phyloP scores from a whole-genome alignment of 2,329 filamentous ascomycete species.

The Talaromyces rugulosus region DNA sequence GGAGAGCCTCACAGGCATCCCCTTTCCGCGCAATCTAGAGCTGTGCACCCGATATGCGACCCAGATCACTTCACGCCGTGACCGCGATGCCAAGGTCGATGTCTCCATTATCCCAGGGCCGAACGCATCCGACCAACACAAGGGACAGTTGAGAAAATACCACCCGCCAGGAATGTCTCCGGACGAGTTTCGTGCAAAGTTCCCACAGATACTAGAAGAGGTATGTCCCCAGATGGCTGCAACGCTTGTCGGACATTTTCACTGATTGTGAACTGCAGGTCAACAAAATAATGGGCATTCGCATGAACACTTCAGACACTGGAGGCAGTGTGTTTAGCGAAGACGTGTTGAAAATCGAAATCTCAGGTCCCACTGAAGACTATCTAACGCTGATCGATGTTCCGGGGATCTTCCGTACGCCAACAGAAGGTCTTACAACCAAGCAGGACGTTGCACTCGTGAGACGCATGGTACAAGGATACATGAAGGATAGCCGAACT shows the following conservation, averaged over 20 bases:
- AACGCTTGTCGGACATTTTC: too few relatives aligned
- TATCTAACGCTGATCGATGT: conserved; percentile 10
- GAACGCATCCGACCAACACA: background rate
- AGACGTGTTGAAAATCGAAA: conserved; percentile 5
- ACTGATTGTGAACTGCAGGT: too few relatives aligned
- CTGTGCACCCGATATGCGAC: conserved; percentile 30
- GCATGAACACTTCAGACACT: background rate
- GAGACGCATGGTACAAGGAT: conserved; percentile 90
- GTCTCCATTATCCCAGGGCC: background rate
- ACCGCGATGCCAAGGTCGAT: background rate
- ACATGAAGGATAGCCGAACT: conserved; percentile 98
- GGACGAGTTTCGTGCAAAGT: background rate
- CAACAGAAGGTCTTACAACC: conserved; percentile 25
- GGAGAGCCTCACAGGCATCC: conserved; percentile 25
- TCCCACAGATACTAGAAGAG: background rate
- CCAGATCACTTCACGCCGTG: background rate
- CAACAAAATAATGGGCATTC: too few relatives aligned
- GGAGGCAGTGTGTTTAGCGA: background rate
- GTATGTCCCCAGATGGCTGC: background rate
- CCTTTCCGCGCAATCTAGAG: conserved; percentile 25
- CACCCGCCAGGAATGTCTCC: background rate
- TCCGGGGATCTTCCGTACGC: conserved; percentile 3
- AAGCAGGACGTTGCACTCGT: conserved; percentile 17
- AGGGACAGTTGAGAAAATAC: background rate
- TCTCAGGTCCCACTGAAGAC: background rate